These are phyloP conservation scores for Fomitiporia mediterranea DNA, from an alignment of 1,284 basidiomycete genomes.

Conservation along the genomic window DNA sequence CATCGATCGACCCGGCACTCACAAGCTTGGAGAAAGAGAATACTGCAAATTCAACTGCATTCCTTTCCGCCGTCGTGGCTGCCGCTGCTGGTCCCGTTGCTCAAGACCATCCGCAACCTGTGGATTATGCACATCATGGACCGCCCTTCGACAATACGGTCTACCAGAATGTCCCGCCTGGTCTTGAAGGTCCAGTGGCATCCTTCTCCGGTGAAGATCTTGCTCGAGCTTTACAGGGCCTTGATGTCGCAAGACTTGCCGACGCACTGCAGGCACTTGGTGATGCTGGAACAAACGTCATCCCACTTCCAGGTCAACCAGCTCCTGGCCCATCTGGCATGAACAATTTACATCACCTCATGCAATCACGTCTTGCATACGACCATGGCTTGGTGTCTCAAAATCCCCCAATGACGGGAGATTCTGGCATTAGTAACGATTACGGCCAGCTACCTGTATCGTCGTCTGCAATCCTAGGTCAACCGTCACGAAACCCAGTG, in stretches of 20 bases:
- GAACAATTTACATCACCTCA: background rate
- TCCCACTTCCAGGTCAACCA: slow-evolving; percentile 10
- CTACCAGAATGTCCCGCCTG: background rate
- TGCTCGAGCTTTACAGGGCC: slow-evolving; percentile 60
- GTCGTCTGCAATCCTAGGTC: slow-evolving; percentile 29
- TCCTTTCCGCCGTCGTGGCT: slow-evolving; percentile 56
- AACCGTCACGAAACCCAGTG: slow-evolving; percentile 31
- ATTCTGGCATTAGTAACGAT: background rate
- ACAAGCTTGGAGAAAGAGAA: slow-evolving; percentile 17
- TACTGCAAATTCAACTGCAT: slow-evolving; percentile 30
- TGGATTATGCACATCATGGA: background rate
- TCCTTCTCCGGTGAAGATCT: slow-evolving; percentile 49
- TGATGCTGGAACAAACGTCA: slow-evolving; percentile 41
- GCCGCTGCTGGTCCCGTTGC: slow-evolving; percentile 38
- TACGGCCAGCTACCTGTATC: slow-evolving; percentile 28
- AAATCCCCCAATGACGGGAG: background rate
- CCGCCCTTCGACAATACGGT: background rate
- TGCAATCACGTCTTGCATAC: background rate
- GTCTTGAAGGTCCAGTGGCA: background rate
- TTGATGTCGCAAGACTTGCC: slow-evolving; percentile 67
- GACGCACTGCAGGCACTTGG: slow-evolving; percentile 58
- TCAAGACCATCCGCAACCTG: slow-evolving; percentile 17
- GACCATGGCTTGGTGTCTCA: background rate
- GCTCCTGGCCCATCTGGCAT: background rate
- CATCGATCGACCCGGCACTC: slow-evolving; percentile 12